A percentile compares a stretch with the other conserved stretches of the same genome.
Conservation (phyloP, 2,329 filamentous ascomycete species). For the Talaromyces atroroseus region DNA sequence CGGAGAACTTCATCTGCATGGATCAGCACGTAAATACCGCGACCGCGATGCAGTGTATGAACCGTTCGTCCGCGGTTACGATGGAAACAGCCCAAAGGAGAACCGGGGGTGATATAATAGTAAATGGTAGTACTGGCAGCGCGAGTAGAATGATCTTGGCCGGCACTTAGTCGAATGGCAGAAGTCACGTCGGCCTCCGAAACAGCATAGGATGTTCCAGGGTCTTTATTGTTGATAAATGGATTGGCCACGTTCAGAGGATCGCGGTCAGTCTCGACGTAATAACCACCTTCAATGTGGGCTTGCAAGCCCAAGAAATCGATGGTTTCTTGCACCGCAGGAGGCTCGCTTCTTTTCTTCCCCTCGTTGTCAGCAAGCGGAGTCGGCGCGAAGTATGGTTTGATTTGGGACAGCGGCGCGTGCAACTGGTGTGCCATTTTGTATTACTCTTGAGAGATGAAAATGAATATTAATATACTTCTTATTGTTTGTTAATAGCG, state of each 20-base stretch:
- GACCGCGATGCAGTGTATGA: conserved; percentile 59
- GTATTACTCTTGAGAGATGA: background rate
- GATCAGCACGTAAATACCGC: conserved; percentile 60
- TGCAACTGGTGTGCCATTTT: conserved; percentile 14
- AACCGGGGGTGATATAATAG: conserved; percentile 56
- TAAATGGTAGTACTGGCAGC: conserved; percentile 58
- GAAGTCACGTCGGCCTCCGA: conserved; percentile 10
- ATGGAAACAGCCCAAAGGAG: conserved; percentile 58
- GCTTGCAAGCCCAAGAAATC: conserved; percentile 44
- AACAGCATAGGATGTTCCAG: conserved; percentile 9
- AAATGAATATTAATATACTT: background rate
- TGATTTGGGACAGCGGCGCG: conserved; percentile 17
- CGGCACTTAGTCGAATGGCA: conserved; percentile 8
- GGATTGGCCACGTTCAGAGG: conserved; percentile 51
- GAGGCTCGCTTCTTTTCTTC: conserved; percentile 22
- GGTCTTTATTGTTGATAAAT: conserved; percentile 30
- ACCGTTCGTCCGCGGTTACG: conserved; percentile 58
- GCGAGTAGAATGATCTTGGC: conserved; percentile 39
- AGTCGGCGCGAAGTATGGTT: conserved; percentile 22
- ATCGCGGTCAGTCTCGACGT: conserved; percentile 56
- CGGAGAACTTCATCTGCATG: conserved; percentile 47
- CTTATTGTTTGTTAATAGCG: background rate
- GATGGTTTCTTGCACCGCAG: conserved; percentile 36
- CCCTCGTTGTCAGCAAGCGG: conserved; percentile 6
- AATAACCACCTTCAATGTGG: conserved; percentile 63